Evolutionary conservation across 169 alveolate species (phyloP), one percentile per base, ranked within the genome.

Genomic region (Plasmodium gallinaceum): DNA sequence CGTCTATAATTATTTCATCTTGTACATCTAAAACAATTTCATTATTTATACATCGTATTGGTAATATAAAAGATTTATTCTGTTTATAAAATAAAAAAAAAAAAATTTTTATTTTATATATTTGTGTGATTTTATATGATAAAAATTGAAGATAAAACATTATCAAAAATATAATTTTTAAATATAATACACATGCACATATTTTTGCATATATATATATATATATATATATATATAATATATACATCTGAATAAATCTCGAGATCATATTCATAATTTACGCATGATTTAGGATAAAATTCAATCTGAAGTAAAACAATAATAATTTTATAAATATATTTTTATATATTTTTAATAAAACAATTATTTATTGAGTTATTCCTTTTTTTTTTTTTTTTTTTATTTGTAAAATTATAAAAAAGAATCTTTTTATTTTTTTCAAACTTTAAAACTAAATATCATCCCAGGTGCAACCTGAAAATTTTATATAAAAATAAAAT

Each of bases 401-500:
- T 20, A 42, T 69, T 69, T 54, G 18, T 22, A 60, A 74, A 68
- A 45, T 14, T 24, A 68, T 46, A 7, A n/a, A n/a, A n/a, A n/a
- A n/a, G n/a, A n/a, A 18, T 54, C 9, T 54, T 54, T 5, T 54
- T 5, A 10, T 54, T 16, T 52, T 54, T 54, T 51, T 58, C 75
- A 22, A 54, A 78, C 89, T 72, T 78, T 78, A 70, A 78, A 78
- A 62, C 60, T 78, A 43, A 78, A 78, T 65, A 78, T 26, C 89
- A 78, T 78, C 7, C 89, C 89, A 9, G 89, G 89, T 26, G 89
- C 89, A 26, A 78, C 69, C 89, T 78, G 37, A 8, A 43, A 64
- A 76, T 64, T 46, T 78, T 51, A n/a, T 16, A 46, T 7, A 76
- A 76, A 20, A 20, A 22, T 58, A 14, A 24, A n/a, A 65, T 2